phyloP scores from a whole-genome alignment of 441 rosid genomes.

The Daphne laureola region DNA sequence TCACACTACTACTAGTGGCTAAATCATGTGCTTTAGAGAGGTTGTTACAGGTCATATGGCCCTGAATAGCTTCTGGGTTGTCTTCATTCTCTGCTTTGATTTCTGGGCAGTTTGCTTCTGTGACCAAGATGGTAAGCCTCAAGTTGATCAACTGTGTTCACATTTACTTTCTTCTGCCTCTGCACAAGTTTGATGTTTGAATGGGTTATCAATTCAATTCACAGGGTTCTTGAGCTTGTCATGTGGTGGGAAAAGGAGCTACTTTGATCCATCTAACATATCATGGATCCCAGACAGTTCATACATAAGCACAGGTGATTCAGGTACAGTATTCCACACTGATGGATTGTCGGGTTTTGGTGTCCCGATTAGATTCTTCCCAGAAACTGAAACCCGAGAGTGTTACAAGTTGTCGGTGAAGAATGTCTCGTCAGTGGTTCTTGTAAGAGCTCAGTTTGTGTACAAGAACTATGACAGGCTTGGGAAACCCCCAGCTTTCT shows the following conservation, averaged over 20 bases:
- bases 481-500: slow-evolving; percentile 63
- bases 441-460: slow-evolving; percentile 60
- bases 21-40: not conserved
- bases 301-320: slow-evolving; percentile 53
- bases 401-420: slow-evolving; percentile 58
- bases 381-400: slow-evolving; percentile 31
- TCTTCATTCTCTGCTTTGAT: slow-evolving; percentile 32
- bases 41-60: slow-evolving; percentile 28
- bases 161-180: not conserved
- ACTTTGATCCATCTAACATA: slow-evolving; percentile 43
- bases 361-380: slow-evolving; percentile 55
- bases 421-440: slow-evolving; percentile 45
- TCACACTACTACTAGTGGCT: no score
- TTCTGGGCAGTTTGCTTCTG: slow-evolving; percentile 34
- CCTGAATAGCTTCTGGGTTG: slow-evolving; percentile 29
- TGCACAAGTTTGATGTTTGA: not conserved
- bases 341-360: slow-evolving; percentile 29
- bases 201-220: slow-evolving; percentile 7
- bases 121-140: slow-evolving; percentile 50
- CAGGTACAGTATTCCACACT: slow-evolving; percentile 26
- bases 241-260: slow-evolving; percentile 58
- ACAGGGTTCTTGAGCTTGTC: slow-evolving; percentile 85
- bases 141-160: not conserved
- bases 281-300: slow-evolving; percentile 54
- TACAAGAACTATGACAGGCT: slow-evolving; percentile 68